These are phyloP conservation scores for Phyllosticta citrichinensis DNA, from an alignment of 2,329 filamentous ascomycete genomes.

Conservation along the genomic window DNA sequence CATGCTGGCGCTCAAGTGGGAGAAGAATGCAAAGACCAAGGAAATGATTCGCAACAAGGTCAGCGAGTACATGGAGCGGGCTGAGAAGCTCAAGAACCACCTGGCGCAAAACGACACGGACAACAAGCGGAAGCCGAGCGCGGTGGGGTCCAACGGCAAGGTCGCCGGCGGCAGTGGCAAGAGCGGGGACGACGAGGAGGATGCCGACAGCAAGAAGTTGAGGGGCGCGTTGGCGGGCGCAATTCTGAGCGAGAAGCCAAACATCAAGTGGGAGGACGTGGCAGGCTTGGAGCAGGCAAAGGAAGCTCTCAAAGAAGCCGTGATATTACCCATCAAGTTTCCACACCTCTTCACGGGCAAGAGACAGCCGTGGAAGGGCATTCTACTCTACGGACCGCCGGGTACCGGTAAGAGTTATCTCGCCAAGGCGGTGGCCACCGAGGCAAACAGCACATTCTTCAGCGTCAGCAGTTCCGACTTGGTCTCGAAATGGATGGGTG, in stretches of 20 bases:
- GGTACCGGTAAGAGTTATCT: slow-evolving; percentile 97
- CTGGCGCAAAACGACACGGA: slow-evolving; percentile 59
- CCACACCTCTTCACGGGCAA: slow-evolving; percentile 94
- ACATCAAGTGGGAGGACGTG: slow-evolving; percentile 96
- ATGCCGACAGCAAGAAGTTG: slow-evolving; percentile 93
- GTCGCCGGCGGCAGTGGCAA: slow-evolving; percentile 54
- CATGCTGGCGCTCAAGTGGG: slow-evolving; percentile 98
- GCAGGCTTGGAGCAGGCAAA: slow-evolving; percentile 90
- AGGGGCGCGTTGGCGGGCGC: slow-evolving; percentile 82
- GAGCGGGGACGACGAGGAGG: slow-evolving; percentile 56
- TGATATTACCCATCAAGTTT: slow-evolving; percentile 96
- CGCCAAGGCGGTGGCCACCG: slow-evolving; percentile 93
- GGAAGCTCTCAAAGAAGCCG: slow-evolving; percentile 94
- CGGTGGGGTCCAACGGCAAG: slow-evolving; percentile 63
- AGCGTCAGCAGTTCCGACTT: slow-evolving; percentile 94
- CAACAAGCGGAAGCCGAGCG: slow-evolving; percentile 59
- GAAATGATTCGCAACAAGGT: slow-evolving; percentile 95
- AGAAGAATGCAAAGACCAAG: slow-evolving; percentile 96
- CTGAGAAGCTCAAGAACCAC: slow-evolving; percentile 94
- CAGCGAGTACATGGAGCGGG: slow-evolving; percentile 94
- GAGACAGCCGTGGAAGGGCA: slow-evolving; percentile 96
- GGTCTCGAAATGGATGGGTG: slow-evolving; percentile 99
- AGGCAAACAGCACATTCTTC: slow-evolving; percentile 98
- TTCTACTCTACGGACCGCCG: slow-evolving; percentile 88
- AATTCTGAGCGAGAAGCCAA: slow-evolving; percentile 89